Conservation (phyloP, 306 rosid species). For the Benincasa hispida region DNA sequence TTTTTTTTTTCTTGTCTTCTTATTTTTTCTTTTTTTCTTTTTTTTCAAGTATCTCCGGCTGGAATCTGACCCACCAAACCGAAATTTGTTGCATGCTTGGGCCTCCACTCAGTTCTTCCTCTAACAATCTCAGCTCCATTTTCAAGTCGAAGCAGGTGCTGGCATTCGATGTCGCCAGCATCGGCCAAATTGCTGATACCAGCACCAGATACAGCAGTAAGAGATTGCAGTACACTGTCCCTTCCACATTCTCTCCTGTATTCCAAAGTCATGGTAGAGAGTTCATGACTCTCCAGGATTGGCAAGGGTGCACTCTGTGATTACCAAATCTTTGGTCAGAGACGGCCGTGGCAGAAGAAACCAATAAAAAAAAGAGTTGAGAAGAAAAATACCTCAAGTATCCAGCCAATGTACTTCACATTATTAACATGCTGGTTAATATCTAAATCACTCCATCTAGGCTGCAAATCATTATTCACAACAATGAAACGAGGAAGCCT, state of each 20-base stretch:
- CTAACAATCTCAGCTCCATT: constrained; percentile 79
- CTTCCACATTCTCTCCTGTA: constrained; percentile 96
- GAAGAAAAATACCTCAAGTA: constrained; percentile 63
- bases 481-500: not conserved
- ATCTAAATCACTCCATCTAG: constrained; percentile 92
- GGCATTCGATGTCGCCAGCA: constrained; percentile 54
- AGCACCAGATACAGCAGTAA: constrained; percentile 50
- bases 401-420: constrained; percentile 99
- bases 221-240: constrained; percentile 89
- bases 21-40: too few species aligned
- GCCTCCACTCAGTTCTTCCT: constrained; percentile 88
- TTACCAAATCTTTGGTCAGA: constrained; percentile 8
- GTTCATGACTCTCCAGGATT: constrained; percentile 91
- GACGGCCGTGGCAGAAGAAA: too few species aligned
- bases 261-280: constrained; percentile 64
- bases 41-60: constrained; percentile 33
- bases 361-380: not conserved
- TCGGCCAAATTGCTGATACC: constrained; percentile 41
- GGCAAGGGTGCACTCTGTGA: constrained; percentile 89
- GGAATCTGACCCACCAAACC: constrained; percentile 37
- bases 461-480: constrained; percentile 33
- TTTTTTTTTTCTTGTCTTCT: not conserved
- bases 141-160: constrained; percentile 88
- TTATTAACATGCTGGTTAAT: constrained; percentile 97
- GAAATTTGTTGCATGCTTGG: constrained; percentile 44